Conservation (phyloP, 305 asterid genomes). For the Fraxinus velutina region DNA sequence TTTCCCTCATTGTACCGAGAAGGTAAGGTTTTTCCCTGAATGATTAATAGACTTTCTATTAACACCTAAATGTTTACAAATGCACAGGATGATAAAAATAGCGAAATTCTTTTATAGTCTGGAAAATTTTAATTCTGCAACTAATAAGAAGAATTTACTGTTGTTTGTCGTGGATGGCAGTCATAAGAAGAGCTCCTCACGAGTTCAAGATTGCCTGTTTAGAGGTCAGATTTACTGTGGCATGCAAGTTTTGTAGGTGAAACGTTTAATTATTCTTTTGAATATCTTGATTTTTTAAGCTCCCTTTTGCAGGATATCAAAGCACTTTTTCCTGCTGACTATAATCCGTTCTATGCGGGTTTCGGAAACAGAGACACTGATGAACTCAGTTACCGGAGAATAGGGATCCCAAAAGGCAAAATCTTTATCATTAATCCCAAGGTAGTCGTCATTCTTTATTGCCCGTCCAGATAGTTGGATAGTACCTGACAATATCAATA, state of each 20-base stretch:
- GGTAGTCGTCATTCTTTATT: conserved; percentile 37
- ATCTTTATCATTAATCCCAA: conserved; percentile 96
- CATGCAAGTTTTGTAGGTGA: neutral
- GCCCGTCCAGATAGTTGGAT: neutral
- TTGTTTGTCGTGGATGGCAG: conserved; percentile 41
- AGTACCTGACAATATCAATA: neutral
- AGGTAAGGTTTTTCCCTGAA: conserved; percentile 43
- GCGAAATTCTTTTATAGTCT: neutral
- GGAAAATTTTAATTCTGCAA: neutral
- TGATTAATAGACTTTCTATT: neutral
- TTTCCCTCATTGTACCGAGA: conserved; percentile 93
- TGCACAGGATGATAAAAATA: neutral
- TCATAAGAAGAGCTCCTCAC: conserved; percentile 97
- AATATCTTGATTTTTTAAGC: neutral
- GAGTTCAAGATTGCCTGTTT: conserved; percentile 98
- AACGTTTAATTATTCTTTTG: neutral
- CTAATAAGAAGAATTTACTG: conserved; percentile 21
- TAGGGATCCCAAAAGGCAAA: conserved; percentile 98
- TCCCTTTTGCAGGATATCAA: conserved; percentile 73
- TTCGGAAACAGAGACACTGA: conserved; percentile 98
- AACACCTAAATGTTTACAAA: neutral
- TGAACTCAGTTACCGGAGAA: conserved; percentile 96
- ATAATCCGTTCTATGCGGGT: conserved; percentile 96
- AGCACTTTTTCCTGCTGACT: conserved; percentile 90
- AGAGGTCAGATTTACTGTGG: conserved; percentile 52